Evolutionary conservation across 495 filamentous ascomycete species (phyloP).

Genomic region (Stereocaulon alpinum): DNA sequence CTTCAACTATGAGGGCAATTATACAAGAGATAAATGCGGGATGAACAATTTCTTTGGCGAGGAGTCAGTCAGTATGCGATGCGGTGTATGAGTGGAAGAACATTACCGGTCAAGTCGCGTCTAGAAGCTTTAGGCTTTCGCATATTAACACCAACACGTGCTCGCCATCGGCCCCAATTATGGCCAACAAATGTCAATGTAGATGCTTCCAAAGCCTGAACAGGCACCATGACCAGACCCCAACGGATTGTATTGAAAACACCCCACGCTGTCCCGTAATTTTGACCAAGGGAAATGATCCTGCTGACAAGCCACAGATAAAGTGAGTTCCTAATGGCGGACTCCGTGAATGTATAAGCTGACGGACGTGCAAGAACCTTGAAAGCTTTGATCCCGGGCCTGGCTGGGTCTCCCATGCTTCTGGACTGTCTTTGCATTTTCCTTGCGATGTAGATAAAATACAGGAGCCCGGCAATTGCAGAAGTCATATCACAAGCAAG

Average conservation of each 20-base stretch:
- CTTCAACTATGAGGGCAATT: conserved; percentile 47
- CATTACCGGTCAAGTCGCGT: conserved; percentile 30
- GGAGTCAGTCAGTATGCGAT: neutral
- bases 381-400: conserved; percentile 36
- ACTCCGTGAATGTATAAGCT: conserved; percentile 50
- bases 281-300: conserved; percentile 49
- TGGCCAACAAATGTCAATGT: conserved; percentile 58
- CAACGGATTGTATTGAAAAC: conserved; percentile 71
- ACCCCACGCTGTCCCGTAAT: conserved; percentile 66
- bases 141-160: conserved; percentile 27
- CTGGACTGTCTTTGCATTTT: conserved; percentile 18
- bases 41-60: conserved; percentile 34
- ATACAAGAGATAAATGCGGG: conserved; percentile 44
- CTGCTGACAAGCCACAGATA: conserved; percentile 64
- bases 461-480: conserved; percentile 46
- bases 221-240: conserved; percentile 69
- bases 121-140: conserved; percentile 31
- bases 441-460: conserved; percentile 42
- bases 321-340: conserved; percentile 54
- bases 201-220: conserved; percentile 55
- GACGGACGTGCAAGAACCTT: conserved; percentile 44
- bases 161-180: conserved; percentile 52
- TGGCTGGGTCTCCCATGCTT: conserved; percentile 15
- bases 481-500: conserved; percentile 50
- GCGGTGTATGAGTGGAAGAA: neutral